Evolutionary conservation across 2,329 filamentous ascomycete species (phyloP).

Genomic region (Arthrobotrys megalospora): DNA sequence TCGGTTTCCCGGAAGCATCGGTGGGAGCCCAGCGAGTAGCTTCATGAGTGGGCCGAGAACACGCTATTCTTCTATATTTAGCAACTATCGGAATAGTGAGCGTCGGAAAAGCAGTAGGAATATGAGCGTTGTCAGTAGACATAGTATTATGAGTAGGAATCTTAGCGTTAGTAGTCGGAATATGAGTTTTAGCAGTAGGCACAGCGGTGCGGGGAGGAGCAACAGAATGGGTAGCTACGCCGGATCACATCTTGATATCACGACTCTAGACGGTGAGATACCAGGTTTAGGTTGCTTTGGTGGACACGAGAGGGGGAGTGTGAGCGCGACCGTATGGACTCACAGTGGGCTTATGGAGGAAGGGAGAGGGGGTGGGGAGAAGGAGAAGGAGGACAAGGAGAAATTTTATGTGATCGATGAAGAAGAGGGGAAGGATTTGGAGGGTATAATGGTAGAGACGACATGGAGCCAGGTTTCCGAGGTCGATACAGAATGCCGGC

Average conservation of each 20-base stretch:
- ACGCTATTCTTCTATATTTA: conserved; percentile 29
- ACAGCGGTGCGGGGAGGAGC: not conserved
- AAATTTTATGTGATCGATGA: conserved; percentile 33
- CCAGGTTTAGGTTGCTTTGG: not conserved
- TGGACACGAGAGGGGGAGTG: conserved; percentile 5
- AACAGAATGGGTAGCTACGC: not conserved
- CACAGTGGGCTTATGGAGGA: conserved; percentile 32
- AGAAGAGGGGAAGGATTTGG: conserved; percentile 22
- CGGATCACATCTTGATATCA: conserved; percentile 18
- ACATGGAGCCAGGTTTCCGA: conserved; percentile 49
- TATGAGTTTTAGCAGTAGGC: conserved; percentile 16
- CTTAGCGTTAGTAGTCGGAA: conserved; percentile 12
- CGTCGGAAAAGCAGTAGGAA: not conserved
- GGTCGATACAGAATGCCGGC: not conserved
- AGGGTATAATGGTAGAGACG: conserved; percentile 36
- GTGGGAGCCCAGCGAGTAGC: not conserved
- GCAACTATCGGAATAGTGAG: conserved; percentile 18
- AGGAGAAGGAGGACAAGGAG: conserved; percentile 11
- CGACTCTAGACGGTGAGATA: conserved; percentile 5
- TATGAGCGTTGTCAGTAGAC: conserved; percentile 1
- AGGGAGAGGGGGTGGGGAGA: not conserved
- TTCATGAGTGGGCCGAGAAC: not conserved
- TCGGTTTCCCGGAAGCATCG: not conserved
- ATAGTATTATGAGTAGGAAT: conserved; percentile 19
- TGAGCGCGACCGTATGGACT: conserved; percentile 32